Percentiles rank a stretch among this genome's conserved stretches.
Conservation (phyloP, 139 green algal genomes). For the Asterochloris sp. region DNA sequence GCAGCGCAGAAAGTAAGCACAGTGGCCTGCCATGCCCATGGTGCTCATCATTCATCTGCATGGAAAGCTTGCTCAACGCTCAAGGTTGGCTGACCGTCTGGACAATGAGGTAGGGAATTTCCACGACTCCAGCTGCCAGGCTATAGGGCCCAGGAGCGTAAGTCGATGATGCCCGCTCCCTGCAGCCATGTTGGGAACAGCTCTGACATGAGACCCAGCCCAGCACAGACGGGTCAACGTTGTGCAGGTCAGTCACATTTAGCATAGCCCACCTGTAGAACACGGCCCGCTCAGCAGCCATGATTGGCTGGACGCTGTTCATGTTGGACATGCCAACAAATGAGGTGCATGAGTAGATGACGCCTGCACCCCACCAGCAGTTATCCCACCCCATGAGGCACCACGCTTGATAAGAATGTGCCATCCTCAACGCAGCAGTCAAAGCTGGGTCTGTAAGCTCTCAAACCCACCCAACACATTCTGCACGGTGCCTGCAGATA, state of each 20-base stretch:
- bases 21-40: too few relatives aligned
- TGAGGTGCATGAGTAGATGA: conserved; percentile 17
- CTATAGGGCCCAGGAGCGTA: conserved; percentile 31
- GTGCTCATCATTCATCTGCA: too few relatives aligned
- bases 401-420: neutral
- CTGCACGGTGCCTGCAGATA: neutral
- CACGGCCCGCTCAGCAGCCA: conserved; percentile 28
- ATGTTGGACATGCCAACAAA: conserved; percentile 52
- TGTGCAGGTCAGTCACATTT: neutral
- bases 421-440: neutral
- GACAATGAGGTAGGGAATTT: conserved; percentile 20
- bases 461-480: neutral
- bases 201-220: neutral
- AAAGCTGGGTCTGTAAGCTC: too few relatives aligned
- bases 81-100: neutral
- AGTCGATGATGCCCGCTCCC: conserved; percentile 33
- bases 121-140: conserved; percentile 19
- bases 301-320: conserved; percentile 31
- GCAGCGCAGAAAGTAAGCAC: too few relatives aligned
- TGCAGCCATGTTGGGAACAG: neutral
- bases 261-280: conserved; percentile 25
- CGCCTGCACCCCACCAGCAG: conserved; percentile 2
- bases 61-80: neutral
- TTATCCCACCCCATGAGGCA: neutral
- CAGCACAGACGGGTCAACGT: neutral